These are phyloP conservation scores for Solanum aculeatissimum DNA, from an alignment of 305 asterid genomes.

Conservation along the genomic window DNA sequence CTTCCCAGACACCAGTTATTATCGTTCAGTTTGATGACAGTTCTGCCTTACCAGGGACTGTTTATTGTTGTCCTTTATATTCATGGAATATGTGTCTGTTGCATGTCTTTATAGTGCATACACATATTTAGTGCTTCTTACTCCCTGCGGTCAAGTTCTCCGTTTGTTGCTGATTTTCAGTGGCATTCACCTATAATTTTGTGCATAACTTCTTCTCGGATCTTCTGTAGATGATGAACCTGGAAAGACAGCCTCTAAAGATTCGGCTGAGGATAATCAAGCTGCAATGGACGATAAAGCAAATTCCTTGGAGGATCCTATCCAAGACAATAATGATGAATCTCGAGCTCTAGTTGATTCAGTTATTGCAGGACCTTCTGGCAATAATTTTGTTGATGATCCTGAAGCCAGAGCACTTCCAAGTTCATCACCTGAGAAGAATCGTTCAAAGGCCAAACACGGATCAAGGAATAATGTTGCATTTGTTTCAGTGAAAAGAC, in stretches of 20 bases:
- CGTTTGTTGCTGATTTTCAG: not conserved
- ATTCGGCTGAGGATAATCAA: conserved; percentile 7
- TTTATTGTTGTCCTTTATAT: not conserved
- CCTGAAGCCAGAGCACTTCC: conserved; percentile 3
- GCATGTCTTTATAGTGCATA: not conserved
- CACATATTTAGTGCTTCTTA: not conserved
- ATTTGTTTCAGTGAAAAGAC: conserved; percentile 48
- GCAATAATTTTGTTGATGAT: not conserved
- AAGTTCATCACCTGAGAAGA: conserved; percentile 3
- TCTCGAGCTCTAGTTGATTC: conserved; percentile 8
- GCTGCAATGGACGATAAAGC: not conserved
- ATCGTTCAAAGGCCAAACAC: conserved; percentile 12
- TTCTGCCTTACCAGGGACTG: not conserved
- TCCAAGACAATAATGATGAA: conserved; percentile 6
- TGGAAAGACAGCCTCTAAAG: conserved; percentile 6
- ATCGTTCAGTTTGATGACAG: not conserved
- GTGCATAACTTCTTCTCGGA: not conserved
- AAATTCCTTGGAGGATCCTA: conserved; percentile 1
- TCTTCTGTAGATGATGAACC: conserved; percentile 26
- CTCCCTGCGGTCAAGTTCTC: not conserved
- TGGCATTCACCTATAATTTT: not conserved
- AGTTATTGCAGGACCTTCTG: conserved; percentile 6
- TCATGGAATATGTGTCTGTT: not conserved
- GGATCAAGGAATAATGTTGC: conserved; percentile 47
- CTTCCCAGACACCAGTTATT: not conserved